Evolutionary conservation across 2,329 filamentous ascomycete species (phyloP), one percentile per base, ranked within the genome.

Genomic region (Venturiaceae sp.): DNA sequence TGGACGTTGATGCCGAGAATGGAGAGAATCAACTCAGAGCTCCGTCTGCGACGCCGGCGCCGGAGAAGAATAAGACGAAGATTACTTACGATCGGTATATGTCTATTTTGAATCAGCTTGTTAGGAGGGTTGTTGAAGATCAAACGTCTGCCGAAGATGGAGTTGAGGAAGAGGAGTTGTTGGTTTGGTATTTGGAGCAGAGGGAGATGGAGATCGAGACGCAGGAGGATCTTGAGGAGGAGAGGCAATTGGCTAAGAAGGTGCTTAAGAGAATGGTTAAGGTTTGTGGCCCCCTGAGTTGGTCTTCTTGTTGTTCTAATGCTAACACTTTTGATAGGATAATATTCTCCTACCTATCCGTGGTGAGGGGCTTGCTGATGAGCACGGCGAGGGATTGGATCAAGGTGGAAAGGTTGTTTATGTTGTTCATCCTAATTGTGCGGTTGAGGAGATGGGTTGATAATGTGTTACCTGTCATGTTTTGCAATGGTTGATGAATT

Each of bases 81-180:
- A 92, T 99, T 68, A 95, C 91, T 3, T 95, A 95, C 67, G 92
- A 97, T 67, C 94, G 95, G 73, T 99, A 95, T 73, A 88, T 92
- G 70, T 81, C 83, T 67, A 96, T 97, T 71, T 83, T 96, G 60
- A 96, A 95, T 70, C 74, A 89, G 67, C 79, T 99, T 52, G 88
- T 96, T 32, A 83, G 86, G 64, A 84, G 87, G 26, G 84, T 99
- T 66, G 90, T 87, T 65, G 87, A 92, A 58, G 90, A 95, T 66
- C 91, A 97, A 72, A 72, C 19, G 39, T 41, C 80, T 6, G 82
- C 77, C 0, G 90, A 89, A 41, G 90, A 96, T 64, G 94, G 94
- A 59, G 86, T 96, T 11, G 87, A 91, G 61, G 86, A 90, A 64
- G 87, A 95, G 57, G 86, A 86, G 47, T 78, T 99, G 33, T 74